Base-by-base conservation (phyloP, 176 grass and related monocot genomes). In the Dendrocalamus sinicus region DNA sequence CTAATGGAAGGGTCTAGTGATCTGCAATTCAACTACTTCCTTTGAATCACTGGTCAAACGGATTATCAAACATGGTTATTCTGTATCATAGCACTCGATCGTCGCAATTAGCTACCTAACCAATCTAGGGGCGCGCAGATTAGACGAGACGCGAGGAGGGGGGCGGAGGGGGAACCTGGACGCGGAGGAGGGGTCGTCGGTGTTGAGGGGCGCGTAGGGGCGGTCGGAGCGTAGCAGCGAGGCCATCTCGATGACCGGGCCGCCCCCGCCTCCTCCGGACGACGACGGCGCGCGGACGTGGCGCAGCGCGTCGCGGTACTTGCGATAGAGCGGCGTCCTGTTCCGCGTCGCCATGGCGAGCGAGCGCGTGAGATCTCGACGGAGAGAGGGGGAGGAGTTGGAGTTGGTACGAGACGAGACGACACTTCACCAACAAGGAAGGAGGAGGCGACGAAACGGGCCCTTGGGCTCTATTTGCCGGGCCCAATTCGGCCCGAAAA, bases 281-380 rank as follows among this genome's bases (percentile, higher is more conserved):
- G 85, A 52, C 40, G 88, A 78, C 48, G 93, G 86, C 70, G 84
- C 80, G 53, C 97, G 93, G 41, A 93, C 97, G 54, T 94, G 90
- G 24, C 95, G 95, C 75, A 98, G 91, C 57, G 93, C 95, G 45
- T 98, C 95, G 30, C 95, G 91, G 85, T 99, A 99, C 85, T 96
- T 99, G 76, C 92, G 87, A 76, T 96, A 99, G 40, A 94, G 86
- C 22, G 90, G 82, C 84, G 94, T 99, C 14, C 97, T 78, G 65
- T 99, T 99, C 76, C 97, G 90, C 89, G 67, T 96, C 72, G 97
- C 97, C 94, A 99, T 99, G 90, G 53, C 16, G 53, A 1, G 60
- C 32, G 32, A 26, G 30, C 4, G 85, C 75, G 26, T 7, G 81
- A 66, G 75, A 84, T 84, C 81, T 89, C 87, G 87, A 72, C 84